Evolutionary conservation across 768 basidiomycete genomes (phyloP).

Genomic region (Tylopilus sp.): DNA sequence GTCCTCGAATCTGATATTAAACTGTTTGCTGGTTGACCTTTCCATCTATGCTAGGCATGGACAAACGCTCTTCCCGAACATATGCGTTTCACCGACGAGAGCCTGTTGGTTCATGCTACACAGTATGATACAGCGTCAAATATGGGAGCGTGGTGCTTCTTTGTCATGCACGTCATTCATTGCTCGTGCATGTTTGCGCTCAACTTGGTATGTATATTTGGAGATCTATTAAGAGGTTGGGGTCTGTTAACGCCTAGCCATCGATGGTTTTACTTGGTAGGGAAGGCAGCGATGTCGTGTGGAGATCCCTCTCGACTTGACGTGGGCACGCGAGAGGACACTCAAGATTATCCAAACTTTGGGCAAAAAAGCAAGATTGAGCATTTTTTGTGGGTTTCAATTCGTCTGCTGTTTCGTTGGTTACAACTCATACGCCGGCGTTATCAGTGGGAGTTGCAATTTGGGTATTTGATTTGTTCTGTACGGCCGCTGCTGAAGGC

Average conservation of each 20-base stretch:
- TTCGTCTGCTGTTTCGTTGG: slow-evolving; percentile 31
- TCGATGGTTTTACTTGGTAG: slow-evolving; percentile 10
- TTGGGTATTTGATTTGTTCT: slow-evolving; percentile 46
- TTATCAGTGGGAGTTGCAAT: slow-evolving; percentile 57
- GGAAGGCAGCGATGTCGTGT: slow-evolving; percentile 33
- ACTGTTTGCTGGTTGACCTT: slow-evolving; percentile 5
- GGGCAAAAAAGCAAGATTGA: slow-evolving; percentile 40
- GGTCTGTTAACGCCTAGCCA: not conserved
- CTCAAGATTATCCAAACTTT: slow-evolving; percentile 38
- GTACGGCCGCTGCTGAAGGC: slow-evolving; percentile 23
- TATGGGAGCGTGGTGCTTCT: slow-evolving; percentile 79
- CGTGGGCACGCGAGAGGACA: slow-evolving; percentile 39
- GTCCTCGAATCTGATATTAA: slow-evolving; percentile 1
- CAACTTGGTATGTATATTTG: slow-evolving; percentile 48
- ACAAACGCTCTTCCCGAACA: slow-evolving; percentile 61
- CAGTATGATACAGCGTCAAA: slow-evolving; percentile 82
- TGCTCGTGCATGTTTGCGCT: slow-evolving; percentile 65
- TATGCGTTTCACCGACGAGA: slow-evolving; percentile 69
- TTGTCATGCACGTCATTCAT: slow-evolving; percentile 68
- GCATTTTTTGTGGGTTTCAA: slow-evolving; percentile 43
- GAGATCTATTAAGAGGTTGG: not conserved
- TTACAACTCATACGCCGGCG: slow-evolving; percentile 1
- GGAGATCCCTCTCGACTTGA: slow-evolving; percentile 21
- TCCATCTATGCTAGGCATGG: slow-evolving; percentile 51
- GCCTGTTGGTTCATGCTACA: slow-evolving; percentile 60